Base-by-base conservation (phyloP, 2,329 filamentous ascomycete genomes). In the Ceratocystis ficicola region DNA sequence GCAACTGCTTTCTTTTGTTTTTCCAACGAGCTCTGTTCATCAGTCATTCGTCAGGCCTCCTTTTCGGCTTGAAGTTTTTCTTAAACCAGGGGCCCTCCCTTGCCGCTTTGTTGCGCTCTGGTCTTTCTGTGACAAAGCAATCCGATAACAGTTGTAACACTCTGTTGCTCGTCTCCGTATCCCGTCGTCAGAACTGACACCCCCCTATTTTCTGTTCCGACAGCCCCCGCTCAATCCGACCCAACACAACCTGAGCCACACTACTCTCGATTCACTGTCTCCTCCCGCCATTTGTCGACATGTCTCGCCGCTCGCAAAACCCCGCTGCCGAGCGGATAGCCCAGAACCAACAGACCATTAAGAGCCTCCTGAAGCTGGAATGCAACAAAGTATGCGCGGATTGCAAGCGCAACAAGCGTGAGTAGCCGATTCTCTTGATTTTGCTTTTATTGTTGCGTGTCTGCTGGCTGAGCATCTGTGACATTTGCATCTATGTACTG, bases 371-470 rank as follows among this genome's bases (percentile, higher is more conserved):
- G 75, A 99, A 97, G 79, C 79, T 99, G 71, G 93, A 97, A 74
- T 80, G 86, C 69, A 99, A 99, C 80, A 99, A 99, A 80, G 85
- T 89, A 74, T 99, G 94, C 81, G 90, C 93, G 68, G 94, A 99
- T 77, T 99, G 94, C 84, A 99, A 99, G 81, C 86, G 88, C 75
- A 99, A 97, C 81, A 99, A 97, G 77, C 94, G 92, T 95, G 77
- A 71, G 87, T 79, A 44, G 32, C 44, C 30, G 22, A 59, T 36
- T 25, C 28, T 41, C 36, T 41, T 41, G 36, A 41, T 41, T 12
- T 6, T 48, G 8, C 30, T 22, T 25, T 12, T 22, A 10, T n/a
- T 10, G 12, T 17, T 25, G 10, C 44, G 5, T 44, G 12, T 41
- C 32, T 30, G 28, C 44, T 59, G 41, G 48, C 36, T 17, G 28